A percentile compares a stretch with the other conserved stretches of the same genome.
phyloP scores from a whole-genome alignment of 768 basidiomycete genomes.

The Boletus pseudo-olivaceus region DNA sequence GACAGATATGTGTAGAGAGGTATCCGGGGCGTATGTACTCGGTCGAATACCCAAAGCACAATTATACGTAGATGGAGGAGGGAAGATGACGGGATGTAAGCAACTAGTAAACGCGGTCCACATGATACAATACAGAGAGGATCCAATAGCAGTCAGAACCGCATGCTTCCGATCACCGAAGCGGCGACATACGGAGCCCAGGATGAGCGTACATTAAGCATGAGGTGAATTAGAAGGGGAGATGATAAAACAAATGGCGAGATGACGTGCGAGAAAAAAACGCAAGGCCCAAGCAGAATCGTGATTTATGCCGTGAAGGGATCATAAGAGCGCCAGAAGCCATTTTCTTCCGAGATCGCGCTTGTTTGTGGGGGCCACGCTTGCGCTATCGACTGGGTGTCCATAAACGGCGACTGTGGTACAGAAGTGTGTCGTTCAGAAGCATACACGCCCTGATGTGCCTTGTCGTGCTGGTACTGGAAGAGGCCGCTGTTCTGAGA shows the following conservation, averaged over 20 bases:
- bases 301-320: slow-evolving; percentile 19
- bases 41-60: neutral
- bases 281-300: neutral
- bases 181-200: neutral
- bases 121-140: slow-evolving; percentile 13
- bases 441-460: slow-evolving; percentile 20
- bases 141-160: slow-evolving; percentile 4
- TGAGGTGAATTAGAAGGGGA: neutral
- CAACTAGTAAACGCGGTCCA: neutral
- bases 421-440: slow-evolving; percentile 23
- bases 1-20: neutral
- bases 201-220: slow-evolving; percentile 1
- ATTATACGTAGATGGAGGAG: neutral
- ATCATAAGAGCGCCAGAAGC: slow-evolving; percentile 28
- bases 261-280: neutral
- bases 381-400: slow-evolving; percentile 10
- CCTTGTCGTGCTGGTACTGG: slow-evolving; percentile 22
- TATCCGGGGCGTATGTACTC: neutral
- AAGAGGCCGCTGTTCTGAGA: slow-evolving; percentile 18
- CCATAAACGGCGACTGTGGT: slow-evolving; percentile 19
- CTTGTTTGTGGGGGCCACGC: slow-evolving; percentile 19
- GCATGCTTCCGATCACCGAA: neutral
- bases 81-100: neutral
- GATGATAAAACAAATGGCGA: neutral
- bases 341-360: slow-evolving; percentile 12